A percentile compares a stretch with the other conserved stretches of the same genome.
phyloP scores from a whole-genome alignment of 2,329 filamentous ascomycete genomes.

The Fusarium miscanthi region DNA sequence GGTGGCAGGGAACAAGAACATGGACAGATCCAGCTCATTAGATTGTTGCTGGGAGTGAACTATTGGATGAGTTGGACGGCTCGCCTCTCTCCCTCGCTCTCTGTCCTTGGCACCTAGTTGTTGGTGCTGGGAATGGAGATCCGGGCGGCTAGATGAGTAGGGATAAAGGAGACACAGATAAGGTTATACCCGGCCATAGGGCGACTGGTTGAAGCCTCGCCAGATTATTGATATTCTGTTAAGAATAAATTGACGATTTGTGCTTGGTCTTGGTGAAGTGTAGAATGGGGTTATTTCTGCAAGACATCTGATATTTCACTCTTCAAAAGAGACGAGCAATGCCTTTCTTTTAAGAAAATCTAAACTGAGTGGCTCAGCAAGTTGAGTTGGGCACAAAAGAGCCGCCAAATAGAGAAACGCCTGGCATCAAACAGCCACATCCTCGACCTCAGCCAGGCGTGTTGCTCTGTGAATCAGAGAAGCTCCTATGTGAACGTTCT shows the following conservation, averaged over 20 bases:
- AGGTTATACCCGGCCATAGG: neutral
- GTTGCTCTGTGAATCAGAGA: neutral
- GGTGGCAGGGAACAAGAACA: constrained; percentile 7
- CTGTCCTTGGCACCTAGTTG: neutral
- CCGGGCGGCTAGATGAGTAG: neutral
- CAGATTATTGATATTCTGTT: neutral
- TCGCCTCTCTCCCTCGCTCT: neutral
- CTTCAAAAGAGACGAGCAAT: neutral
- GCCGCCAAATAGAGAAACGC: neutral
- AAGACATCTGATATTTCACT: neutral
- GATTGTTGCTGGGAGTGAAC: neutral
- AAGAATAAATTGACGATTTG: neutral
- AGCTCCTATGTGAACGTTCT: neutral
- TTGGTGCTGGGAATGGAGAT: constrained; percentile 5
- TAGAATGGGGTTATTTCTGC: neutral
- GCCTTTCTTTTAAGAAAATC: neutral
- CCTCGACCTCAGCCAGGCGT: neutral
- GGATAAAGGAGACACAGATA: neutral
- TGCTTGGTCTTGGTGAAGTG: neutral
- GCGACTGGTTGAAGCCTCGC: neutral
- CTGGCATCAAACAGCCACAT: neutral
- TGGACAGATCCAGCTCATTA: neutral
- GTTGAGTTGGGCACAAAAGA: neutral
- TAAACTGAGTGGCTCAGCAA: neutral
- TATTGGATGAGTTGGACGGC: neutral